Evolutionary conservation across 2,329 filamentous ascomycete genomes (phyloP).

Genomic region (Pestalotiopsis sp.): DNA sequence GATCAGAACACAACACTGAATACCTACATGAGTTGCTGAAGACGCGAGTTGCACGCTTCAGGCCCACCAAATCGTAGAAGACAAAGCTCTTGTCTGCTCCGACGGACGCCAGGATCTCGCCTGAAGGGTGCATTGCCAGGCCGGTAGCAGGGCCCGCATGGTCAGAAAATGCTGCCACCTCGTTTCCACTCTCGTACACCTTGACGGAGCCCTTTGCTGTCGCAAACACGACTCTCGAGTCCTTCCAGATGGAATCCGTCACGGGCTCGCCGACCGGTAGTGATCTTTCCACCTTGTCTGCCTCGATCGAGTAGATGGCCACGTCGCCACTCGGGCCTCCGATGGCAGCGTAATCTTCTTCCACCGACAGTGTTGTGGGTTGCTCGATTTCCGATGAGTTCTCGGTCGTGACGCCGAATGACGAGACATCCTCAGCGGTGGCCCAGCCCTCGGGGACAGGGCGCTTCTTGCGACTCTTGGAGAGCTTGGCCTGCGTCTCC

Average conservation of each 20-base stretch:
- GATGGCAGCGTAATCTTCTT: conserved; percentile 69
- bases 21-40: conserved; percentile 78
- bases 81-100: conserved; percentile 91
- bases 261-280: conserved; percentile 70
- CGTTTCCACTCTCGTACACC: conserved; percentile 72
- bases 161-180: conserved; percentile 71
- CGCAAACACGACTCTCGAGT: conserved; percentile 69
- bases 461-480: conserved; percentile 87
- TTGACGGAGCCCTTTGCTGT: conserved; percentile 79
- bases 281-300: conserved; percentile 68
- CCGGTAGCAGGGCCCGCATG: conserved; percentile 83
- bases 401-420: conserved; percentile 47
- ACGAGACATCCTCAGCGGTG: conserved; percentile 68
- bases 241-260: conserved; percentile 67
- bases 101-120: conserved; percentile 81
- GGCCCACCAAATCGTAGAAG: conserved; percentile 76
- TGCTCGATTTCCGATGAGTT: conserved; percentile 50
- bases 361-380: conserved; percentile 51
- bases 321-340: conserved; percentile 76
- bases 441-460: conserved; percentile 85
- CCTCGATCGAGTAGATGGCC: conserved; percentile 73
- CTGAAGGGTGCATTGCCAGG: conserved; percentile 80
- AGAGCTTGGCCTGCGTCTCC: conserved; percentile 79
- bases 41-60: conserved; percentile 74
- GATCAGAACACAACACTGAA: background rate